Percentiles rank a stretch among this genome's conserved stretches.
phyloP scores from a whole-genome alignment of 1,284 basidiomycete species.

The Papiliotrema nemorosa region DNA sequence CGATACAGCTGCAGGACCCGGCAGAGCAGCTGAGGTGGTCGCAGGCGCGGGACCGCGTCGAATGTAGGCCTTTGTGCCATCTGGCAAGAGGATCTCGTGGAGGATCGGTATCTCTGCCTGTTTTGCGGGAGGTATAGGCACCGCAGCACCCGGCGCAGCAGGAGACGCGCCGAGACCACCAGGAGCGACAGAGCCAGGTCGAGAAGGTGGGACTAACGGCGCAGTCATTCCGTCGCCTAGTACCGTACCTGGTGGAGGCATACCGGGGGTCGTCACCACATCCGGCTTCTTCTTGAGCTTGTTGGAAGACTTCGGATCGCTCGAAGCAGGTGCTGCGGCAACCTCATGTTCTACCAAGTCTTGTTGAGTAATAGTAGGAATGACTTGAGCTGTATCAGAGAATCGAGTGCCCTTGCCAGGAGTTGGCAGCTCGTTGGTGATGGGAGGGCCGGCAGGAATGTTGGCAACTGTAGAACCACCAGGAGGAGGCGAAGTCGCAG shows the following conservation, averaged over 20 bases:
- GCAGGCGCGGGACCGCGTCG: slow-evolving; percentile 5
- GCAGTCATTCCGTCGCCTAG: no score
- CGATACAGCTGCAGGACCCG: neutral
- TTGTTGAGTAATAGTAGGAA: neutral
- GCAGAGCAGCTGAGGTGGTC: neutral
- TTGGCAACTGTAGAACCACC: neutral
- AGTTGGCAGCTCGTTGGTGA: slow-evolving; percentile 4
- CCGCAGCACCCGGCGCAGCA: neutral
- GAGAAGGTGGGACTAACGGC: neutral
- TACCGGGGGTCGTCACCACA: neutral
- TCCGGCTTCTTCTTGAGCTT: slow-evolving; percentile 21
- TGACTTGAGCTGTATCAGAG: slow-evolving; percentile 23
- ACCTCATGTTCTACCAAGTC: no score
- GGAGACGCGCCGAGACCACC: neutral
- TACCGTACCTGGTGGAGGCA: neutral
- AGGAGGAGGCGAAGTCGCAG: neutral
- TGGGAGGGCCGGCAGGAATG: slow-evolving; percentile 15
- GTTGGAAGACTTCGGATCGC: slow-evolving; percentile 7
- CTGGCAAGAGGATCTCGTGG: slow-evolving; percentile 30
- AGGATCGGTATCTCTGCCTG: slow-evolving; percentile 12
- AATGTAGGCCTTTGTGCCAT: slow-evolving; percentile 29
- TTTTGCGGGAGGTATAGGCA: neutral
- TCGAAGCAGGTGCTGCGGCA: neutral
- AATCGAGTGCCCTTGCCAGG: slow-evolving; percentile 24
- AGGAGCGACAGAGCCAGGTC: slow-evolving; percentile 2